These are phyloP conservation scores for Aspergillus mulundensis DNA, from an alignment of 495 filamentous ascomycete species.

Conservation along the genomic window DNA sequence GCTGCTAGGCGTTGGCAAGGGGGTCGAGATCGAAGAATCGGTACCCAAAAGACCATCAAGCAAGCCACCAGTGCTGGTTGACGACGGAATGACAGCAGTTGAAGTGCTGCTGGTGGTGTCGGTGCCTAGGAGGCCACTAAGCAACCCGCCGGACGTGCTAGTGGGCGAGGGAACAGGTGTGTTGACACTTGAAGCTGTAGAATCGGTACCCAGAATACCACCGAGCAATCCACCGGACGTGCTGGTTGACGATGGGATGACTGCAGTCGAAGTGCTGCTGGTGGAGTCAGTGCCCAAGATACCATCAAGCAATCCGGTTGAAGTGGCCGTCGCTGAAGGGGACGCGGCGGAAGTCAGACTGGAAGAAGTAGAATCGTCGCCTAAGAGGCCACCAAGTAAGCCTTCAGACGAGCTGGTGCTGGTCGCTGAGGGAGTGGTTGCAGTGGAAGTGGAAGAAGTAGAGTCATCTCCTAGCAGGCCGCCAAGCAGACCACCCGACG, in stretches of 20 bases:
- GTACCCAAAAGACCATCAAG: conserved; percentile 1
- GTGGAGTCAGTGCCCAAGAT: not conserved
- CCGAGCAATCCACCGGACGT: conserved; percentile 5
- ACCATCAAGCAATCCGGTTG: not conserved
- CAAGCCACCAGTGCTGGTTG: conserved; percentile 7
- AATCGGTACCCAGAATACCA: not conserved
- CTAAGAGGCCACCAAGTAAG: not conserved
- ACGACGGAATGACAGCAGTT: not conserved
- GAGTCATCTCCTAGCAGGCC: not conserved
- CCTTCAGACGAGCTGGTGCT: not conserved
- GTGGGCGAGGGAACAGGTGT: not conserved
- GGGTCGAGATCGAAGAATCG: not conserved
- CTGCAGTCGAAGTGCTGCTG: not conserved
- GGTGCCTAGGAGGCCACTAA: not conserved
- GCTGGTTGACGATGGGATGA: not conserved
- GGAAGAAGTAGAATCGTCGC: not conserved
- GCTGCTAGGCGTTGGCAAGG: not conserved
- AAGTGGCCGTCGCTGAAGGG: not conserved
- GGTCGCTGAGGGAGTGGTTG: not conserved
- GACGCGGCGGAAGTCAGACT: not conserved
- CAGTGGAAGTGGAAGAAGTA: not conserved
- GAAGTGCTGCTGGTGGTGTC: not conserved
- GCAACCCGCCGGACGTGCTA: not conserved
- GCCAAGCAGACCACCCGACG: not conserved
- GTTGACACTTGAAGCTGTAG: not conserved